Evolutionary conservation across 768 basidiomycete species (phyloP).

Genomic region (Termitomyces sp.): DNA sequence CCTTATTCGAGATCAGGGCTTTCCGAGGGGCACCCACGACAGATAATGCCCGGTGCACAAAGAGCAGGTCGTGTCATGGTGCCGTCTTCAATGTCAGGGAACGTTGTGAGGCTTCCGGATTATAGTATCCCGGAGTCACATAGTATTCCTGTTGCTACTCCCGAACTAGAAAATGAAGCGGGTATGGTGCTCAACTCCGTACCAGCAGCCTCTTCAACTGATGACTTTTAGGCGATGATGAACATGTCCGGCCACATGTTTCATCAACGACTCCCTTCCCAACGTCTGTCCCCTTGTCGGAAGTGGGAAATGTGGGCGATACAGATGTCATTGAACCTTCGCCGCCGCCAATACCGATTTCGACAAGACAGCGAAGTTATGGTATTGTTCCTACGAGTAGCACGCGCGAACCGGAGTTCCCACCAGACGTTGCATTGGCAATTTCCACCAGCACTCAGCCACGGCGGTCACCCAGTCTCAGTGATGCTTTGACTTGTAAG

Average conservation of each 20-base stretch:
- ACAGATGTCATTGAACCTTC: conserved; percentile 27
- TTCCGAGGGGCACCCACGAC: conserved; percentile 26
- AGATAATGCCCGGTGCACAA: conserved; percentile 37
- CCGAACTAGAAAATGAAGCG: conserved; percentile 31
- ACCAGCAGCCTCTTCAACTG: neutral
- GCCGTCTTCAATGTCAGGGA: conserved; percentile 20
- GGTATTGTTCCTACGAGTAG: conserved; percentile 20
- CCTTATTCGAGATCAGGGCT: conserved; percentile 22
- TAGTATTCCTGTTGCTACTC: conserved; percentile 28
- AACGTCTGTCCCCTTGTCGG: conserved; percentile 8
- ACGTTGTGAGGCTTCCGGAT: conserved; percentile 6
- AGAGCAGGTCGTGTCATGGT: conserved; percentile 49
- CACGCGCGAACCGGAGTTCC: conserved; percentile 9
- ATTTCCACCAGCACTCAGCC: conserved; percentile 48
- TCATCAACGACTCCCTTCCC: conserved; percentile 18
- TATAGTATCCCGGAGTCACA: conserved; percentile 20
- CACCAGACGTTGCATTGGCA: conserved; percentile 20
- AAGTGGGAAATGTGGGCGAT: conserved; percentile 20
- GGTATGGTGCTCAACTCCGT: conserved; percentile 19
- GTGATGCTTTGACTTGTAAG: conserved; percentile 49
- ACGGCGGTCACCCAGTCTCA: conserved; percentile 73
- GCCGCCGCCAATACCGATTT: conserved; percentile 16
- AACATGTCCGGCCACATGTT: conserved; percentile 2
- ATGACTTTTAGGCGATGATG: conserved; percentile 15
- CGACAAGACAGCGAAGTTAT: conserved; percentile 21